These are phyloP conservation scores for Avena insularis DNA, from an alignment of 176 grass and related monocot species.

Conservation along the genomic window DNA sequence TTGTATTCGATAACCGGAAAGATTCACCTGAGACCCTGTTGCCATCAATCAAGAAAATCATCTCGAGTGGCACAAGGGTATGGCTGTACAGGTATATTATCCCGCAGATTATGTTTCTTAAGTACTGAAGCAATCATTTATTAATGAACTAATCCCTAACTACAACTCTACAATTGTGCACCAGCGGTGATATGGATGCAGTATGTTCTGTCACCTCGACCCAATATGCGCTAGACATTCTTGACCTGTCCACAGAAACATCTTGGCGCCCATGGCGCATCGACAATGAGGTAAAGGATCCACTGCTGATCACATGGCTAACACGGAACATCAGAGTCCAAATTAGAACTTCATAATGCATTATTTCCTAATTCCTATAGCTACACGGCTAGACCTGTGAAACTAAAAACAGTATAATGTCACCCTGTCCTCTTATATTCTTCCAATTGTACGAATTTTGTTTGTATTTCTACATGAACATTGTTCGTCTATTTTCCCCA, in stretches of 20 bases:
- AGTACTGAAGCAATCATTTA: slow-evolving; percentile 8
- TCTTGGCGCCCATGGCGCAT: slow-evolving; percentile 66
- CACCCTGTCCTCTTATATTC: no score
- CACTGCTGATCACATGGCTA: slow-evolving; percentile 9
- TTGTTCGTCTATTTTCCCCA: no score
- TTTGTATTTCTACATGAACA: no score
- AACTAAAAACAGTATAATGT: neutral
- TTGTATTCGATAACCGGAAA: slow-evolving; percentile 58
- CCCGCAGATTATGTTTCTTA: neutral
- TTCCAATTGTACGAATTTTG: no score
- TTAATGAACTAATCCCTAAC: slow-evolving; percentile 9
- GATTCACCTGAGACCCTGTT: slow-evolving; percentile 55
- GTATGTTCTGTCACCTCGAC: slow-evolving; percentile 69
- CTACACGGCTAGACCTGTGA: neutral
- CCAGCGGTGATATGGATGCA: slow-evolving; percentile 69
- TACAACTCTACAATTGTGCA: slow-evolving; percentile 21
- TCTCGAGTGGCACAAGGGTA: slow-evolving; percentile 61
- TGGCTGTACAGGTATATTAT: slow-evolving; percentile 67
- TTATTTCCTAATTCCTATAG: neutral
- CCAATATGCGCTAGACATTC: slow-evolving; percentile 52
- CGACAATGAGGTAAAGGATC: slow-evolving; percentile 50
- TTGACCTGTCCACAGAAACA: slow-evolving; percentile 49
- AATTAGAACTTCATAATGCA: neutral
- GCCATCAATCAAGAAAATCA: slow-evolving; percentile 54
- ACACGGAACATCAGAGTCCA: slow-evolving; percentile 23